Base-by-base conservation (phyloP, 106 monocot genomes). In the Allium cepa region DNA sequence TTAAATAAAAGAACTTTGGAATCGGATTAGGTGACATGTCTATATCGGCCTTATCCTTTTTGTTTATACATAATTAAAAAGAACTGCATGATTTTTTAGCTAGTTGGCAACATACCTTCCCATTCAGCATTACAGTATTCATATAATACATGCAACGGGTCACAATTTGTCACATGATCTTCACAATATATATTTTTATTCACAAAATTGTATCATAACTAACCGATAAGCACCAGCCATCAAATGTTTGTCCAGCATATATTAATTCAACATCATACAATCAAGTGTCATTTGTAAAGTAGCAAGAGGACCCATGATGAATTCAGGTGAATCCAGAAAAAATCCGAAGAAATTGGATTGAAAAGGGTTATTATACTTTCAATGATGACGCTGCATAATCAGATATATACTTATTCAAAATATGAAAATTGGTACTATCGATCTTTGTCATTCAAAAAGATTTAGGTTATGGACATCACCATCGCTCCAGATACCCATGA, bases 21-120 rank as follows among this genome's bases (percentile, higher is more conserved):
- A 65, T 74, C 50, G 56, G 16, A 67, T 56, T 67, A 47, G 74
- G 58, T 65, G 57, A 58, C 58, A 59, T 57, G 66, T 66, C 53
- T 14, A 27, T 26, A 51, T 74, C 74, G 67, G 49, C 11, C 51
- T 51, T 67, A 67, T 53, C 26, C 52, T 67, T 67, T 67, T 57
- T 46, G 46, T 15, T 69, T 50, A 22, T 22, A 22, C 22, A 22
- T 22, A 22, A 22, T 22, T 49, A 14, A 66, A 50, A 36, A 59
- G 49, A 59, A 67, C 50, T 11, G 59, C 57, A 67, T 11, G 36
- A 49, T 0, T 26, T 9, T 63, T 57, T 22, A 67, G 11, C 67
- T 67, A 74, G 14, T 27, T 16, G 58, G 13, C 36, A 49, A 28
- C 67, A 49, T 27, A 15, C 58, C 53, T 57, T 22, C 26, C 15